Base-by-base conservation (phyloP, 345 rosid species). In the Eucalyptus sp. region DNA sequence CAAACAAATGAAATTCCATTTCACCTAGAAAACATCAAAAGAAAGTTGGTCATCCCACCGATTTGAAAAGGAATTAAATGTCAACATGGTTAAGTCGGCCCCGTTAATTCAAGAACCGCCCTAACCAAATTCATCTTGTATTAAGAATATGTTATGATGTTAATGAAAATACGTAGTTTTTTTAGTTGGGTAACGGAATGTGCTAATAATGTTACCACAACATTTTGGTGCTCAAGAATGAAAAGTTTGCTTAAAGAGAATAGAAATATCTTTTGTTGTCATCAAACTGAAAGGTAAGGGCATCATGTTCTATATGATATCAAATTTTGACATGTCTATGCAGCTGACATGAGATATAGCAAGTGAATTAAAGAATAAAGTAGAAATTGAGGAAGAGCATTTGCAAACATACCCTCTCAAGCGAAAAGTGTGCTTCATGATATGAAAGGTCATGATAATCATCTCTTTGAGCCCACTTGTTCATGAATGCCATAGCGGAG, bases 401-500 rank as follows among this genome's bases (percentile, higher is more conserved):
- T 13, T 29, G 9, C 33, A 62, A 62, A 11, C 68, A 62, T 62
- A 29, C 68, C 68, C 4, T 62, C 68, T 13, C 17, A 62, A 62
- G 13, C 0, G 2, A 1, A 0, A 62, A 62, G 33, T 27, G 5
- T 29, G 17, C 68, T 62, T 62, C 68, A 29, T 27, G 33, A 3
- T 29, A 0, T 0, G 9, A 29, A 62, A 6, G 33, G 4, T 29
- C 1, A 2, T 29, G 33, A 0, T 27, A 8, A 62, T 62, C 1
- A 0, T 6, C 68, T 62, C 2, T 62, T 0, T 6, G 17, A 62
- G 68, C 8, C 16, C 68, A 6, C 5, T 62, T 62, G 4, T 62
- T 62, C 16, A 60, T 60, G 33, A 0, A 29, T 27, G 33, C 3
- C 0, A 0, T 27, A 13, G 29, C 0, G 3, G 16, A 29, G 2